Conservation (phyloP, 2,329 filamentous ascomycete species). For the Aspergillus fischeri region DNA sequence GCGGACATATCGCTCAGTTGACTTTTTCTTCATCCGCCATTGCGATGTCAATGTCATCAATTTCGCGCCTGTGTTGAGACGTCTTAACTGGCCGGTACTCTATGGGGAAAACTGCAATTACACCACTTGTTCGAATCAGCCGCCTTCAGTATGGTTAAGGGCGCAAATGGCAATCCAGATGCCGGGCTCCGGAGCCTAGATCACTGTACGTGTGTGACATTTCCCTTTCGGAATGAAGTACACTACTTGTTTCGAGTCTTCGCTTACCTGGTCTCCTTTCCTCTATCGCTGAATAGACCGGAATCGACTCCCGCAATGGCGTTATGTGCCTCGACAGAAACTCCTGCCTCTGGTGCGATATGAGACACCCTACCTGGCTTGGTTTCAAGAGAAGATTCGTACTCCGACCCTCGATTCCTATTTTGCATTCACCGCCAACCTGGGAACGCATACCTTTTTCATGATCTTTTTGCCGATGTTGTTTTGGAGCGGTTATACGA, state of each 20-base stretch:
- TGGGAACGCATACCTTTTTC: slow-evolving; percentile 97
- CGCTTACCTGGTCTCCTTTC: slow-evolving; percentile 10
- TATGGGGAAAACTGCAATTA: slow-evolving; percentile 20
- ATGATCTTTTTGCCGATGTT: slow-evolving; percentile 92
- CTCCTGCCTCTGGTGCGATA: slow-evolving; percentile 83
- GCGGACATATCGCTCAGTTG: not conserved
- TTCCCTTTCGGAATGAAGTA: not conserved
- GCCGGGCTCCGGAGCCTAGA: slow-evolving; percentile 77
- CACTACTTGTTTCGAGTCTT: not conserved
- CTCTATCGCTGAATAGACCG: slow-evolving; percentile 57
- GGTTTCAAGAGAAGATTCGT: slow-evolving; percentile 74
- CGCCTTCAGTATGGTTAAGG: slow-evolving; percentile 34
- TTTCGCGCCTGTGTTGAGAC: not conserved
- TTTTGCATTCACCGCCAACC: slow-evolving; percentile 93
- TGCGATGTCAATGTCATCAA: not conserved
- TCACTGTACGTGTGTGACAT: slow-evolving; percentile 54
- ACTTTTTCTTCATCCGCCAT: not conserved
- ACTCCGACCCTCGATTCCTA: slow-evolving; percentile 87
- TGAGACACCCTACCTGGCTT: slow-evolving; percentile 93
- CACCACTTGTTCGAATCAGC: slow-evolving; percentile 17
- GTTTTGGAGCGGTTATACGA: slow-evolving; percentile 92
- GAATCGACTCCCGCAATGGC: slow-evolving; percentile 78
- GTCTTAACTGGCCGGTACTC: slow-evolving; percentile 4
- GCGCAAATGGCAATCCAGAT: slow-evolving; percentile 36
- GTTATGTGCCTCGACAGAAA: slow-evolving; percentile 75